A percentile compares a stretch with the other conserved stretches of the same genome.
phyloP scores from a whole-genome alignment of 2,329 filamentous ascomycete genomes.

The Colletotrichum sp. region DNA sequence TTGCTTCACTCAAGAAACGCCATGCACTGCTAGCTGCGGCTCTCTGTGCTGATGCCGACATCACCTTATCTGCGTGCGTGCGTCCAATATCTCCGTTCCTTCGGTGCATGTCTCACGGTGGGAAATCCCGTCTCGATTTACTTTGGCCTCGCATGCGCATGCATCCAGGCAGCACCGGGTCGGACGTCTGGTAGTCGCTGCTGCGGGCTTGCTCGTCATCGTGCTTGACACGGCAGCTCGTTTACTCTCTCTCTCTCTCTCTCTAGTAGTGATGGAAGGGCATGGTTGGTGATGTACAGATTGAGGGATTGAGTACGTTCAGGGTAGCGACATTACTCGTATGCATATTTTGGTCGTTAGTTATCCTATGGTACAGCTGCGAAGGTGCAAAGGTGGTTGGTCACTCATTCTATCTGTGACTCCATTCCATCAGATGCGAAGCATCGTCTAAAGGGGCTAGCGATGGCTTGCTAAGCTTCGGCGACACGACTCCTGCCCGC shows the following conservation, averaged over 20 bases:
- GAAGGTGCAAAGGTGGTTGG: neutral
- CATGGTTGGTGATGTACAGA: neutral
- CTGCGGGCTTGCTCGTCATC: neutral
- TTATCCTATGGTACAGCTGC: neutral
- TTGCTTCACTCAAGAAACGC: neutral
- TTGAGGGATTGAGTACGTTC: neutral
- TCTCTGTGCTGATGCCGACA: neutral
- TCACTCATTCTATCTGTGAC: neutral
- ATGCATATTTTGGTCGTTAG: neutral
- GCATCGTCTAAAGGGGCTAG: neutral
- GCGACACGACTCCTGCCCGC: neutral
- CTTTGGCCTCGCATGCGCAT: neutral
- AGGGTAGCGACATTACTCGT: neutral
- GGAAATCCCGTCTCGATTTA: neutral
- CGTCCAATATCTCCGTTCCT: neutral
- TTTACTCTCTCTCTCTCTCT: neutral
- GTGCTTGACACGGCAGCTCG: neutral
- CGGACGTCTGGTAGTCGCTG: neutral
- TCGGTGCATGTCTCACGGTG: neutral
- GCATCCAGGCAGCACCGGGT: neutral
- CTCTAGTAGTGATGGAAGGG: neutral
- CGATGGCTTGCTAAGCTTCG: neutral
- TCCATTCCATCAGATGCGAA: neutral
- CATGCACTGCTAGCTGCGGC: neutral
- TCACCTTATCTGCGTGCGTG: neutral